Conservation (phyloP, 108 stramenopile genomes). For the Skeletonema potamos region DNA sequence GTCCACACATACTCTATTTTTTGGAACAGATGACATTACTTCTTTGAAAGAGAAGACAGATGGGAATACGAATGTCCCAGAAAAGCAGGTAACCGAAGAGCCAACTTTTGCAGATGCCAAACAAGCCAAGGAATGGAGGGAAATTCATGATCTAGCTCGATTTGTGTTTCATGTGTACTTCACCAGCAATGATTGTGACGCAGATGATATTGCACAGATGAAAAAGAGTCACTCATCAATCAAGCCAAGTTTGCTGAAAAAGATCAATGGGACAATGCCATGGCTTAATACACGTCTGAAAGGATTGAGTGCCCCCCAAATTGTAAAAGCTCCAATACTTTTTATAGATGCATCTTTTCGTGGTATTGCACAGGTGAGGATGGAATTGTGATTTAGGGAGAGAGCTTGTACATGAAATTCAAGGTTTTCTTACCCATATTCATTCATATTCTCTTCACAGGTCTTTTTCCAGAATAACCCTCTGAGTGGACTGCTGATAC, state of each 20-base stretch:
- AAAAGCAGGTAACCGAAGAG: background rate
- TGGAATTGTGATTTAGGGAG: background rate
- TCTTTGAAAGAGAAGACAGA: background rate
- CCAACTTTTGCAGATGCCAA: background rate
- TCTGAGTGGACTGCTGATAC: constrained; percentile 32
- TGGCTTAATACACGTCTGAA: constrained; percentile 4
- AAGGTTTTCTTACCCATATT: background rate
- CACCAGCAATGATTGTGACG: constrained; percentile 2
- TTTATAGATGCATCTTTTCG: constrained; percentile 28
- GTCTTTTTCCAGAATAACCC: constrained; percentile 50
- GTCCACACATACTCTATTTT: background rate
- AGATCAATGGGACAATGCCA: constrained; percentile 21
- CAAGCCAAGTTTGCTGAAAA: background rate
- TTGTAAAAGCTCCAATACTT: background rate
- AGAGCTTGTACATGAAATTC: background rate
- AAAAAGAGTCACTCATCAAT: background rate
- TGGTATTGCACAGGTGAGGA: constrained; percentile 29
- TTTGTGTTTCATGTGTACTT: constrained; percentile 14
- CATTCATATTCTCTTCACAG: background rate
- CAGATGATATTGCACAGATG: background rate
- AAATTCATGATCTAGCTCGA: constrained; percentile 6
- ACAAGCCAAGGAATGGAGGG: background rate
- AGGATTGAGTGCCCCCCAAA: background rate
- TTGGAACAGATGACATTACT: constrained; percentile 15
- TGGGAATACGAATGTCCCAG: background rate